These are phyloP conservation scores for Thamnidium elegans DNA, from an alignment of 192 early-diverging fungal genomes.

Conservation along the genomic window DNA sequence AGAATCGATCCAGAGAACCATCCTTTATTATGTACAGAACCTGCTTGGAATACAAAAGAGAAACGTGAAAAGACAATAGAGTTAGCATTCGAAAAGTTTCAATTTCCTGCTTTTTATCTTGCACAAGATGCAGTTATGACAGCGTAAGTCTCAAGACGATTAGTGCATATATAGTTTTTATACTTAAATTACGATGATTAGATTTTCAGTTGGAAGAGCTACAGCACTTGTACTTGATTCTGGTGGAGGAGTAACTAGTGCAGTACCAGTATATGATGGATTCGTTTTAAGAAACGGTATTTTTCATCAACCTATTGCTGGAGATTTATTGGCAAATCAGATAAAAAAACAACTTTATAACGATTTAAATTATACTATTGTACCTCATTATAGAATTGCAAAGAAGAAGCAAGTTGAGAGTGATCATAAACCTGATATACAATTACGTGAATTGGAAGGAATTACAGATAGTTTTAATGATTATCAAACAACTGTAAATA, in stretches of 20 bases:
- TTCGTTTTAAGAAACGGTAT: constrained; percentile 90
- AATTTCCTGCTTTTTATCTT: constrained; percentile 91
- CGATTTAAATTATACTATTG: constrained; percentile 60
- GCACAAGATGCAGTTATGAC: constrained; percentile 90
- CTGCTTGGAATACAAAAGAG: constrained; percentile 86
- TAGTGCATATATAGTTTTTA: background rate
- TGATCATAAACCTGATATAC: constrained; percentile 57
- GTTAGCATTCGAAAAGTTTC: constrained; percentile 92
- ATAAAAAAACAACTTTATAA: constrained; percentile 60
- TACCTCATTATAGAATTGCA: constrained; percentile 82
- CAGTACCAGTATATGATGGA: constrained; percentile 95
- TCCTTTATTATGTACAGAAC: constrained; percentile 87
- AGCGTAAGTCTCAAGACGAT: constrained; percentile 53
- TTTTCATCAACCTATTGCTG: constrained; percentile 71
- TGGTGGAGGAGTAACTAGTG: constrained; percentile 84
- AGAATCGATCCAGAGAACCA: constrained; percentile 79
- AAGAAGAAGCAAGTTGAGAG: constrained; percentile 74
- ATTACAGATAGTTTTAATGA: constrained; percentile 64
- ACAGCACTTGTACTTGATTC: constrained; percentile 92
- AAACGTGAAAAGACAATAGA: constrained; percentile 85
- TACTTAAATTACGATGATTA: constrained; percentile 25
- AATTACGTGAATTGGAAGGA: constrained; percentile 50
- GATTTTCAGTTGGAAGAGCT: constrained; percentile 84
- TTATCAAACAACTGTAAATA: constrained; percentile 65
- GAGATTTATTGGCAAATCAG: constrained; percentile 79